phyloP scores from a whole-genome alignment of 2,329 filamentous ascomycete species.

The Colletotrichum acutatum region DNA sequence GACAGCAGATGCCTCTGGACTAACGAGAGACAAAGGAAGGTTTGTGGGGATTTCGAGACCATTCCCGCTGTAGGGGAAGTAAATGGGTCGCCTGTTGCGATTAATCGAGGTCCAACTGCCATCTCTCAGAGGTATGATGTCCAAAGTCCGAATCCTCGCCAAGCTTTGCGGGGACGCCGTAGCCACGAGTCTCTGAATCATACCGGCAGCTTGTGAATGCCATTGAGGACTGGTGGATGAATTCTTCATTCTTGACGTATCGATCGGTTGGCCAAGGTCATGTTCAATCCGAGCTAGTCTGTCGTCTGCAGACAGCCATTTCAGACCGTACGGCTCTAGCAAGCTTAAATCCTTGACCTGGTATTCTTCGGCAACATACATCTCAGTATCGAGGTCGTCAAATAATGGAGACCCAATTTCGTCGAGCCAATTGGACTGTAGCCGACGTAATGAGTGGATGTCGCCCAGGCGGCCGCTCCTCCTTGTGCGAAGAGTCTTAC shows the following conservation, averaged over 20 bases:
- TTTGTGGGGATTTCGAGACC: neutral
- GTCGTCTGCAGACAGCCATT: neutral
- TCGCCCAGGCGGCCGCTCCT: neutral
- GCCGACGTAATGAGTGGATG: neutral
- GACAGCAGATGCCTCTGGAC: neutral
- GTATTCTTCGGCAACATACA: neutral
- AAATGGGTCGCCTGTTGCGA: neutral
- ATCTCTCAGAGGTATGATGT: neutral
- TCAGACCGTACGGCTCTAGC: neutral
- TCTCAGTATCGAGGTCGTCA: neutral
- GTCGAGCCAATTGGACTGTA: neutral
- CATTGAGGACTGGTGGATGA: neutral
- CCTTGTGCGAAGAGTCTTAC: neutral
- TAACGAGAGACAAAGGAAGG: neutral
- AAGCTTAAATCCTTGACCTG: neutral
- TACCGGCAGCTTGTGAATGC: neutral
- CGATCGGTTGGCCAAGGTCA: neutral
- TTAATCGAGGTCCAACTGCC: neutral
- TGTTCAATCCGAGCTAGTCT: neutral
- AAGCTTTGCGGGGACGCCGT: neutral
- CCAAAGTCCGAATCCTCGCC: neutral
- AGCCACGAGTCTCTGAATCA: neutral
- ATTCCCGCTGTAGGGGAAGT: neutral
- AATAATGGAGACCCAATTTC: neutral
- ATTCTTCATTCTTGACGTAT: neutral